Base-by-base conservation (phyloP, 495 filamentous ascomycete species). In the Aspergillus diversus region DNA sequence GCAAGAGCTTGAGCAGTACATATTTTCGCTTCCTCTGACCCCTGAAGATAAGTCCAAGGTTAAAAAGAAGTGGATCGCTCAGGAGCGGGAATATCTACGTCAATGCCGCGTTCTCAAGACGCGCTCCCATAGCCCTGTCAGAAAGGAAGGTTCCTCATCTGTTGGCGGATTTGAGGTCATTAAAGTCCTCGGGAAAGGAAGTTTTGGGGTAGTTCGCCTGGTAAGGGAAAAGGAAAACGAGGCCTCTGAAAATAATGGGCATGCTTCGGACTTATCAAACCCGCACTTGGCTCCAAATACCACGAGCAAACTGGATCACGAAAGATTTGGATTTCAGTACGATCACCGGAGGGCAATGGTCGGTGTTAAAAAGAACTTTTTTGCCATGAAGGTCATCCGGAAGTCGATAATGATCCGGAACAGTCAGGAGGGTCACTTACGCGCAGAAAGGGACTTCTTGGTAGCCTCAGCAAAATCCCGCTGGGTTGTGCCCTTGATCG, bases 311-410 rank as follows among this genome's bases (percentile, higher is more conserved):
- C 34, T 12, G 3, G 50, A 48, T 33, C 33, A 59, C 42, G 48
- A 46, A 66, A n/a, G 57, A 15, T 73, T 74, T 59, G 70, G 66
- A 15, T 54, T 64, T 7, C 74, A 59, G 49, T 47, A 57, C 31
- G 61, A 54, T 31, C 69, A 72, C 16, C 70, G 75, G 55, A 72
- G 60, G 27, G 60, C 60, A 17, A 73, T 77, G 70, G 68, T 65
- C 7, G 72, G 71, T 4, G 63, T 72, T 48, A 77, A 72, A 52
- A 84, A 83, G 48, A 81, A 86, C 51, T 87, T 97, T 3, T 97
- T 89, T 72, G 94, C 94, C 7, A 97, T 98, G 93, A 98, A 98
- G 73, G 90, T 95, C 16, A 97, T 98, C 61, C 89, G 89, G 39
- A 98, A 98, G 74, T 89, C 89, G 3, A 87, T 90, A 16, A 97